Evolutionary conservation across 495 filamentous ascomycete genomes (phyloP).

Genomic region (Podospora australis): DNA sequence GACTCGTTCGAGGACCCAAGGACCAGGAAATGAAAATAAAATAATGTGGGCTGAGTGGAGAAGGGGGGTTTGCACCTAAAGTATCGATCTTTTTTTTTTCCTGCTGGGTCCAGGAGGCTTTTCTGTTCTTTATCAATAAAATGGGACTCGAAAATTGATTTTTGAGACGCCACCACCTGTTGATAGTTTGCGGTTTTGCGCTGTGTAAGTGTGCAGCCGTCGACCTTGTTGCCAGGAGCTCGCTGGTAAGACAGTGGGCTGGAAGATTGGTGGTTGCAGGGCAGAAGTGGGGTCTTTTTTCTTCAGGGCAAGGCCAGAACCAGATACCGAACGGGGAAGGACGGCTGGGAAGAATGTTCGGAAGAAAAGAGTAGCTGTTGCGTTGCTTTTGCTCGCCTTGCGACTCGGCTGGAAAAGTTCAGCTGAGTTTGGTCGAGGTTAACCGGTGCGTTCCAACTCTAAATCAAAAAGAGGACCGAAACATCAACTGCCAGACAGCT

Average conservation of each 20-base stretch:
- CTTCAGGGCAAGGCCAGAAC: neutral
- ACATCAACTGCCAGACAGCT: slow-evolving; percentile 16
- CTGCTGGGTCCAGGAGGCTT: too few species aligned
- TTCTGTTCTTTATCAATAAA: neutral
- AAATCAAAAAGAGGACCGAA: slow-evolving; percentile 17
- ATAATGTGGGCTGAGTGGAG: slow-evolving; percentile 34
- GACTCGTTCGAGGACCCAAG: neutral
- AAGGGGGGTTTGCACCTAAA: slow-evolving; percentile 10
- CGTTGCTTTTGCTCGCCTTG: slow-evolving; percentile 25
- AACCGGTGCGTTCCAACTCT: too few species aligned
- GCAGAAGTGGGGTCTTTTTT: slow-evolving; percentile 14
- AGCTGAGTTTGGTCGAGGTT: slow-evolving; percentile 1
- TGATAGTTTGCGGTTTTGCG: neutral
- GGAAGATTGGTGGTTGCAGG: slow-evolving; percentile 11
- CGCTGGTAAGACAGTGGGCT: neutral
- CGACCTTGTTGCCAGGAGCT: neutral
- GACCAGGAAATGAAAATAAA: slow-evolving; percentile 21
- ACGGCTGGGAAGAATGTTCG: slow-evolving; percentile 16
- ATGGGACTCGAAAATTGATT: slow-evolving; percentile 1
- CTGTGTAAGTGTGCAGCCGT: neutral
- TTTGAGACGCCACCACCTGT: neutral
- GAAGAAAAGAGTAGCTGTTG: too few species aligned
- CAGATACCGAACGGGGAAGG: slow-evolving; percentile 7
- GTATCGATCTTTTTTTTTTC: neutral
- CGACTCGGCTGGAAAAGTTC: slow-evolving; percentile 16